Conservation (phyloP, 169 alveolate genomes). For the Eimeria mitis region DNA sequence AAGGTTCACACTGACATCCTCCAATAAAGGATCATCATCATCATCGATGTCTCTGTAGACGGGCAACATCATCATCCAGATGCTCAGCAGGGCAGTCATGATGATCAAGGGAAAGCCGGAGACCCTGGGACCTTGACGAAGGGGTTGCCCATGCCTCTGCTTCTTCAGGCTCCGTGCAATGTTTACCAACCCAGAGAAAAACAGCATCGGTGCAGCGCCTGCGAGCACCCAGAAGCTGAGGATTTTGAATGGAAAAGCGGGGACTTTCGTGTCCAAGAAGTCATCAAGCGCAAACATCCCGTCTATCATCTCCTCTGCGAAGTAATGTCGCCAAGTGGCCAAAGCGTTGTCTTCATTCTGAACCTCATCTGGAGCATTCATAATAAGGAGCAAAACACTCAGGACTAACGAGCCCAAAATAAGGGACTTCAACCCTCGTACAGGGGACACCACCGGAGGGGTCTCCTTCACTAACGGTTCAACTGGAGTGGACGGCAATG, state of each 20-base stretch:
- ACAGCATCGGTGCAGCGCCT: conserved; percentile 24
- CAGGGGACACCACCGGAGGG: neutral
- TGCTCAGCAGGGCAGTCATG: neutral
- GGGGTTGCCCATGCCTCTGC: conserved; percentile 1
- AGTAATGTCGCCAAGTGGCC: neutral
- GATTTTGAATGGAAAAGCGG: conserved; percentile 16
- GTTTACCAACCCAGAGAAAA: neutral
- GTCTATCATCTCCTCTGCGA: conserved; percentile 18
- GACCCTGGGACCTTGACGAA: neutral
- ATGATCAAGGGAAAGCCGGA: neutral
- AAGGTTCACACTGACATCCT: conserved; percentile 9
- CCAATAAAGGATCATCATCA: neutral
- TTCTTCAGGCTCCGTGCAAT: neutral
- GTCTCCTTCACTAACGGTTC: conserved; percentile 6
- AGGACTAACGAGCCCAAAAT: neutral
- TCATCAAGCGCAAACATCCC: conserved; percentile 36
- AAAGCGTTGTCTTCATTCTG: neutral
- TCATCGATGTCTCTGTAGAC: neutral
- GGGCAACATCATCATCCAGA: neutral
- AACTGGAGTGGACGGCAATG: neutral
- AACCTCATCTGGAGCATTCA: neutral
- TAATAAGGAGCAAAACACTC: conserved; percentile 1
- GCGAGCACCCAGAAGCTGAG: conserved; percentile 21
- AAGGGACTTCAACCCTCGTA: conserved; percentile 20
- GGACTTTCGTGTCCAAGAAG: neutral